Base-by-base conservation (phyloP, 2,329 filamentous ascomycete genomes). In the Phaeosphaeriaceae sp. region DNA sequence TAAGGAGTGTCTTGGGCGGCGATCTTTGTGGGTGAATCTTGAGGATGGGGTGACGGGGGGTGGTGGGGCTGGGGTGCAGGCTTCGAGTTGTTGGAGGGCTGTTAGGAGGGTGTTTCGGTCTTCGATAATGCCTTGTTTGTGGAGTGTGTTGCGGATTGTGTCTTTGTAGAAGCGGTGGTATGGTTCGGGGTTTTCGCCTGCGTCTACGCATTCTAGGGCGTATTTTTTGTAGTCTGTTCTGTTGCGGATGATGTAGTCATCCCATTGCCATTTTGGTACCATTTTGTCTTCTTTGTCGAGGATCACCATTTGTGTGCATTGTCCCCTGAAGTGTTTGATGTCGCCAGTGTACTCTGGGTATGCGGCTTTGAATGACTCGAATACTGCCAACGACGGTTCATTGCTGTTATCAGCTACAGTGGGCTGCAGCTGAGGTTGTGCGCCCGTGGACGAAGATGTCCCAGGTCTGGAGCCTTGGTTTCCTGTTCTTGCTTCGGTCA, bases 251-350 rank as follows among this genome's bases (percentile, higher is more conserved):
- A 75, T 64, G 45, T 61, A 75, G 38, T 75, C 72, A 41, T 75
- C 73, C 73, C 73, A 75, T 30, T 70, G 66, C 54, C 61, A 73
- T 33, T 66, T 72, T 1, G 71, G 66, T 12, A 71, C 61, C 65
- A 71, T 70, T 30, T 60, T 67, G 20, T 70, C 67, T 29, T 67
- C 56, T 9, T 43, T 18, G 13, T 70, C 64, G 6, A 74, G 56
- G 17, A 56, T 39, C 16, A 63, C 46, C 15, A 74, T 68, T 29
- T 64, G 50, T 12, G 43, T 52, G 43, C 71, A 74, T 33, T 61
- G 58, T 2, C 52, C 59, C n/a, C 52, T 17, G 48, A 75, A 75
- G 33, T 74, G 71, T 11, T 62, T 64, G 5, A 23, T 28, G 30
- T 63, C 54, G 0, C 68, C 73, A 6, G 46, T 62, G 33, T 74